These are phyloP conservation scores for Fragilariopsis cylindrus DNA, from an alignment of 108 stramenopile species.

Conservation along the genomic window DNA sequence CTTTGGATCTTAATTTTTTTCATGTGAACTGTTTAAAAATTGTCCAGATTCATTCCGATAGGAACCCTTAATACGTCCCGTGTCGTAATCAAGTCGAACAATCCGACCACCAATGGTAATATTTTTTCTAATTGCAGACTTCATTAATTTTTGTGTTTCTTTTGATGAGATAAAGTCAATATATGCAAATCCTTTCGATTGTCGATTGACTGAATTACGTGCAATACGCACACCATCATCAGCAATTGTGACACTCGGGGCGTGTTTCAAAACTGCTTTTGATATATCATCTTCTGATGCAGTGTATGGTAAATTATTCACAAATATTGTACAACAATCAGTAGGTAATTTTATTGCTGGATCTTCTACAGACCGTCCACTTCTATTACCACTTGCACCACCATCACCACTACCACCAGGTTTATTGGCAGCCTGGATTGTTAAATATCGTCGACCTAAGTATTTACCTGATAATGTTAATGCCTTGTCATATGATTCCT, in stretches of 20 bases:
- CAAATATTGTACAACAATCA: conserved; percentile 82
- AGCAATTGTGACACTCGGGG: conserved; percentile 33
- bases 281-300: conserved; percentile 81
- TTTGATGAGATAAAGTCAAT: conserved; percentile 69
- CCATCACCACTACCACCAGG: conserved; percentile 21
- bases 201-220: conserved; percentile 53
- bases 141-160: conserved; percentile 64
- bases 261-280: conserved; percentile 38
- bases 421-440: conserved; percentile 69
- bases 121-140: conserved; percentile 17
- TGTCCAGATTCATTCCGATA: conserved; percentile 63
- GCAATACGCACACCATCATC: conserved; percentile 66
- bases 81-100: conserved; percentile 76
- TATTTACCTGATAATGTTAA: conserved; percentile 70
- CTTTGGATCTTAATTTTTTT: not conserved
- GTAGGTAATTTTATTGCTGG: conserved; percentile 14
- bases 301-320: conserved; percentile 91
- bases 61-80: conserved; percentile 73
- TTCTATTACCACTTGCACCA: conserved; percentile 2
- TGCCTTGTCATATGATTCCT: conserved; percentile 50
- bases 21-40: conserved; percentile 61
- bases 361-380: conserved; percentile 14
- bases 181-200: conserved; percentile 82
- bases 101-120: conserved; percentile 53
- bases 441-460: conserved; percentile 80